Conservation (phyloP, 768 basidiomycete species). For the Gyrodon lividus region DNA sequence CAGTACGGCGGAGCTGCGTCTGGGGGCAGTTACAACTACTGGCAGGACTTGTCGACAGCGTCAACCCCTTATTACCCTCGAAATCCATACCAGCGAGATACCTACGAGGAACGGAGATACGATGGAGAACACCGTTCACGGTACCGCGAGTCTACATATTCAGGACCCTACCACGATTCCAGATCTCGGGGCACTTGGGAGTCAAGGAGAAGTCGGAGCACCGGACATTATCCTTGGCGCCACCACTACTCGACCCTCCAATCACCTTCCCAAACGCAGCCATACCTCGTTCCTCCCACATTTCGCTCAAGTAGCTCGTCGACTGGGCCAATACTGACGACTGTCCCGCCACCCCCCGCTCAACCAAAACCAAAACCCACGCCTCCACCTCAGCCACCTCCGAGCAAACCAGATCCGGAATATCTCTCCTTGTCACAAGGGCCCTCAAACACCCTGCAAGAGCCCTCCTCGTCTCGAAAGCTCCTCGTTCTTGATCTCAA, state of each 20-base stretch:
- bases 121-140: conserved; percentile 5
- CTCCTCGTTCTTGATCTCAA: conserved; percentile 68
- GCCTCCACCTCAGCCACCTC: conserved; percentile 3
- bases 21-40: conserved; percentile 21
- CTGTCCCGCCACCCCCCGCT: neutral
- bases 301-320: conserved; percentile 11
- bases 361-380: conserved; percentile 2
- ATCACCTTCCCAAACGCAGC: conserved; percentile 1
- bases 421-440: conserved; percentile 37
- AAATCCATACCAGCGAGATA: conserved; percentile 6
- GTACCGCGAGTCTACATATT: conserved; percentile 9
- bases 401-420: conserved; percentile 29
- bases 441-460: conserved; percentile 25
- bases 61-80: conserved; percentile 4
- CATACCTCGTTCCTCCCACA: conserved; percentile 7
- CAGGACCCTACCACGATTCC: conserved; percentile 7
- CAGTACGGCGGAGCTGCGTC: neutral
- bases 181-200: conserved; percentile 5
- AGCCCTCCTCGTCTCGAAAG: conserved; percentile 45
- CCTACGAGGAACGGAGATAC: conserved; percentile 10
- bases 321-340: neutral
- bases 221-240: conserved; percentile 3
- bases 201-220: conserved; percentile 6
- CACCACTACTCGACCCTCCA: conserved; percentile 8
- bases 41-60: conserved; percentile 15